Conservation (phyloP, 2,329 filamentous ascomycete genomes). For the Fusarium siculi region DNA sequence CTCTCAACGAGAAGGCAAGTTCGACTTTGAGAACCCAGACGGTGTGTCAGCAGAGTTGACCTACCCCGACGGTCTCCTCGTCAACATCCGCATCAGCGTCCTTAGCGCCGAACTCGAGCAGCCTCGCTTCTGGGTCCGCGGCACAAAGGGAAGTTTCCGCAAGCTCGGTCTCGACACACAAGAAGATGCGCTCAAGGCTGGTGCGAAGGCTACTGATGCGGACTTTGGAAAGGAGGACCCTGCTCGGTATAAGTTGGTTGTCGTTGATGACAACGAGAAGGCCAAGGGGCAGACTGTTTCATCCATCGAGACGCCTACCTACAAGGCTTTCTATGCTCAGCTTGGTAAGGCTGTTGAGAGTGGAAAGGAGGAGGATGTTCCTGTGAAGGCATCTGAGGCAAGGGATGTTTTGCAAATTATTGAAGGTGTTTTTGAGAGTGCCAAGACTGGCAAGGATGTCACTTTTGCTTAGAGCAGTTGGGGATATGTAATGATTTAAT, state of each 20-base stretch:
- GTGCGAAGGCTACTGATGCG: conserved; percentile 68
- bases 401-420: conserved; percentile 64
- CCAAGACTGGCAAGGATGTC: conserved; percentile 59
- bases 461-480: conserved; percentile 41
- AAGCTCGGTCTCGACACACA: conserved; percentile 78
- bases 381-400: conserved; percentile 63
- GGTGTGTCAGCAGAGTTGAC: conserved; percentile 72
- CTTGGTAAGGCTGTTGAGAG: conserved; percentile 60
- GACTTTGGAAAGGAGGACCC: conserved; percentile 74
- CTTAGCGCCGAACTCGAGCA: conserved; percentile 76
- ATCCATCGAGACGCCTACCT: conserved; percentile 73
- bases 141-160: conserved; percentile 78
- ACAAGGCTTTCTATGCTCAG: conserved; percentile 72
- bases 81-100: conserved; percentile 75
- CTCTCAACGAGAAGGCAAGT: conserved; percentile 67
- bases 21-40: conserved; percentile 64
- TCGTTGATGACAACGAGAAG: conserved; percentile 62
- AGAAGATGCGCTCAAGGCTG: conserved; percentile 77
- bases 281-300: conserved; percentile 62
- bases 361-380: conserved; percentile 61
- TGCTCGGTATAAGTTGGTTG: conserved; percentile 68
- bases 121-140: conserved; percentile 80
- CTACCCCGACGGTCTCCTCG: conserved; percentile 72
- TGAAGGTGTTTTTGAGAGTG: conserved; percentile 63
- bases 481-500: conserved; percentile 25